Evolutionary conservation across 768 basidiomycete species (phyloP).

Genomic region (Pulveroboletus sp.): DNA sequence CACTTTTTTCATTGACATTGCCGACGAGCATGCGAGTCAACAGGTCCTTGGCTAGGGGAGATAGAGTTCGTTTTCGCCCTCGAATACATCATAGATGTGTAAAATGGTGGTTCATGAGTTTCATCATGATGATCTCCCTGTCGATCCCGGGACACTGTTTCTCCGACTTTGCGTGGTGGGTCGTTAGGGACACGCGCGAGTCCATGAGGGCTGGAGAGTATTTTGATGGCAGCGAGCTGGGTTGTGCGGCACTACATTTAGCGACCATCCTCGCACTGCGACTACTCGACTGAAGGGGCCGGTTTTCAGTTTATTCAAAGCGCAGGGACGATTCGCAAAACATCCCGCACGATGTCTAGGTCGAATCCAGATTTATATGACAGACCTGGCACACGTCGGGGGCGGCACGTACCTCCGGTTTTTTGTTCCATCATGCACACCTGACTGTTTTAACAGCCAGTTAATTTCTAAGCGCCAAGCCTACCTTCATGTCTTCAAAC

Average conservation of each 20-base stretch:
- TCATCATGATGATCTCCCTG: slow-evolving; percentile 98
- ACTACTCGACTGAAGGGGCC: too few relatives aligned
- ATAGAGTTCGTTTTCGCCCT: slow-evolving; percentile 87
- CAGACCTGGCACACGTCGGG: too few relatives aligned
- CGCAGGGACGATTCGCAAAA: too few relatives aligned
- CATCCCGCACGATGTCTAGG: too few relatives aligned
- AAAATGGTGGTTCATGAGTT: slow-evolving; percentile 97
- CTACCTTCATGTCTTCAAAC: too few relatives aligned
- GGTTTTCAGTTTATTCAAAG: too few relatives aligned
- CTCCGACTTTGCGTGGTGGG: slow-evolving; percentile 68
- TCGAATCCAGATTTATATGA: too few relatives aligned
- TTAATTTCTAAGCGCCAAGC: too few relatives aligned
- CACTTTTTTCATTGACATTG: slow-evolving; percentile 66
- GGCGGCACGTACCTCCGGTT: too few relatives aligned
- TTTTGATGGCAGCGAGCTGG: slow-evolving; percentile 94
- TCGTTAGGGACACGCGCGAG: slow-evolving; percentile 66
- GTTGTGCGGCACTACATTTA: slow-evolving; percentile 77
- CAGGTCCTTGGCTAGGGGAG: slow-evolving; percentile 85
- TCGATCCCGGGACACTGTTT: slow-evolving; percentile 87
- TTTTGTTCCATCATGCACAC: too few relatives aligned
- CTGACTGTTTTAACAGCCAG: too few relatives aligned
- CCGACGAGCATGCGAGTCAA: slow-evolving; percentile 86
- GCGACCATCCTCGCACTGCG: too few relatives aligned
- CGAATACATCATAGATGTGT: slow-evolving; percentile 93
- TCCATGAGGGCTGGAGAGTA: slow-evolving; percentile 81